A percentile compares a stretch with the other conserved stretches of the same genome.
phyloP scores from a whole-genome alignment of 2,329 filamentous ascomycete genomes.

The Sarocladiaceae sp. region DNA sequence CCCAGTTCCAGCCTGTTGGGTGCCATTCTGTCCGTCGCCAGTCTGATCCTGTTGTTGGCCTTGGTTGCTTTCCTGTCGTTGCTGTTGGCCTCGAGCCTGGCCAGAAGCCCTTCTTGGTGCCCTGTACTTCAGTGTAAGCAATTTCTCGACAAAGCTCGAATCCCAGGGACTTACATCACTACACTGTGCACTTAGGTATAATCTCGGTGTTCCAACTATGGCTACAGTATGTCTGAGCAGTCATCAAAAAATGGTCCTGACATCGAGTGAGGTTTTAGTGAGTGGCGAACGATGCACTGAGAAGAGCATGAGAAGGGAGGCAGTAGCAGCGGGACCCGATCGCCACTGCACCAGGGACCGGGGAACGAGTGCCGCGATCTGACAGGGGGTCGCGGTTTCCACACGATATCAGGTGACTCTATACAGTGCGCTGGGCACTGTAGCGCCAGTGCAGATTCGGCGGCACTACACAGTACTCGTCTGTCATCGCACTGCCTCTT shows the following conservation, averaged over 20 bases:
- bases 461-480: not conserved
- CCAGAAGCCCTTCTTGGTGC: conserved; percentile 15
- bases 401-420: conserved; percentile 11
- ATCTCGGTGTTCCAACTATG: no score
- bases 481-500: not conserved
- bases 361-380: not conserved
- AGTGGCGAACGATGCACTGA: not conserved
- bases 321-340: not conserved
- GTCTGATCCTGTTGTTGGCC: conserved; percentile 15
- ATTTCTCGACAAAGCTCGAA: not conserved
- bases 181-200: no score
- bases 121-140: conserved; percentile 11
- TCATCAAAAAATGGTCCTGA: not conserved
- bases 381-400: conserved; percentile 1
- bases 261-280: not conserved
- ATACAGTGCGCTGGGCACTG: conserved; percentile 9
- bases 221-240: no score
- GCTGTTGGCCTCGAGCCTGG: conserved; percentile 15
- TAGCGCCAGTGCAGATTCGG: not conserved
- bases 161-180: not conserved
- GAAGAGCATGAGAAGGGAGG: not conserved
- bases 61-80: conserved; percentile 14
- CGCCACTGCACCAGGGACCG: conserved; percentile 1
- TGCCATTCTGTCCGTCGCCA: conserved; percentile 13
- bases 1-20: no score